phyloP scores from a whole-genome alignment of 1,139 yeast species.

The Suhomyces bokatorum region DNA sequence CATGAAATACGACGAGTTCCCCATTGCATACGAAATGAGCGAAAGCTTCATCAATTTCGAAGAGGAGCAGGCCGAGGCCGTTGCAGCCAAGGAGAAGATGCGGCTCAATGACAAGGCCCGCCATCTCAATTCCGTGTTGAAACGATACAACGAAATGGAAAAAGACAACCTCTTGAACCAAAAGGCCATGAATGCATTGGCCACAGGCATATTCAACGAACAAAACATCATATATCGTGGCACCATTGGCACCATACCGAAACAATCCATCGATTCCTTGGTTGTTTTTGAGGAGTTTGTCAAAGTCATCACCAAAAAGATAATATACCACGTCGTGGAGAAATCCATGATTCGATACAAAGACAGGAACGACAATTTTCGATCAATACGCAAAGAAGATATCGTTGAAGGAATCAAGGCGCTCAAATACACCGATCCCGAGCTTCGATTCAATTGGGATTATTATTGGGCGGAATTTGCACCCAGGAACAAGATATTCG shows the following conservation, averaged over 20 bases:
- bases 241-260: neutral
- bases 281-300: slow-evolving; percentile 15
- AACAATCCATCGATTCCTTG: slow-evolving; percentile 9
- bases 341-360: slow-evolving; percentile 1
- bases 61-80: slow-evolving; percentile 39
- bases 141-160: slow-evolving; percentile 5
- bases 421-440: slow-evolving; percentile 4
- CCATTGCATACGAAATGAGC: slow-evolving; percentile 56
- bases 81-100: slow-evolving; percentile 22
- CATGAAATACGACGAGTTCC: slow-evolving; percentile 44
- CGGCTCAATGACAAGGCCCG: slow-evolving; percentile 16
- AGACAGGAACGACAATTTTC: no score
- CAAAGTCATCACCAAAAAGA: slow-evolving; percentile 7
- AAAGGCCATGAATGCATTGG: slow-evolving; percentile 7
- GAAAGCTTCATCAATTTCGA: slow-evolving; percentile 49
- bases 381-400: neutral
- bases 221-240: slow-evolving; percentile 7
- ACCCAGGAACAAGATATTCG: slow-evolving; percentile 9
- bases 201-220: slow-evolving; percentile 3
- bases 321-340: slow-evolving; percentile 11
- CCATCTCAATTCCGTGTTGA: slow-evolving; percentile 9
- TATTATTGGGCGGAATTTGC: slow-evolving; percentile 14
- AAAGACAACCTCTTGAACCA: slow-evolving; percentile 8
- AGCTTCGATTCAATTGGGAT: slow-evolving; percentile 13
- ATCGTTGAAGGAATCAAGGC: slow-evolving; percentile 8